Conservation (phyloP, 2,329 filamentous ascomycete genomes). For the Alternaria infectoria region DNA sequence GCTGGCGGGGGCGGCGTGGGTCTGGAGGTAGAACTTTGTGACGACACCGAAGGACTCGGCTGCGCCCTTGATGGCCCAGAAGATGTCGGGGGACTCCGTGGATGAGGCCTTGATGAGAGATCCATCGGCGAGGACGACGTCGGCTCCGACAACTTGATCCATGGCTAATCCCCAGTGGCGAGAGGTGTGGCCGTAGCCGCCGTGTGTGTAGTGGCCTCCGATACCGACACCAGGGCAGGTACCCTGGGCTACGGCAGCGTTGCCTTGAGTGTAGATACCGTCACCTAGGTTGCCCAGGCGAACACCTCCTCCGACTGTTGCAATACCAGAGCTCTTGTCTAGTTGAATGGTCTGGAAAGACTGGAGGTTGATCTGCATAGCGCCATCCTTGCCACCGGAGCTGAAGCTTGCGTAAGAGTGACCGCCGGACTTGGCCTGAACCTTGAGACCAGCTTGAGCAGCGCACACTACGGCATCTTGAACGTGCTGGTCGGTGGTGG, state of each 20-base stretch:
- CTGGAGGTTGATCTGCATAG: conserved; percentile 57
- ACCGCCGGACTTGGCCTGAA: conserved; percentile 68
- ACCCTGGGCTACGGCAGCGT: conserved; percentile 57
- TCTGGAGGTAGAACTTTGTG: conserved; percentile 47
- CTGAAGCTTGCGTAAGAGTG: conserved; percentile 66
- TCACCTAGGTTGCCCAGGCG: conserved; percentile 52
- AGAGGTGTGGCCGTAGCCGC: conserved; percentile 45
- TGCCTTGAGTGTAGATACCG: conserved; percentile 42
- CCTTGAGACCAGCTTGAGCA: conserved; percentile 55
- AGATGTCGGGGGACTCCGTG: conserved; percentile 48
- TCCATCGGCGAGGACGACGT: conserved; percentile 51
- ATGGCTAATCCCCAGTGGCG: conserved; percentile 46
- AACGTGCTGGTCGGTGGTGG: conserved; percentile 61
- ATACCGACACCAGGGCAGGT: conserved; percentile 58
- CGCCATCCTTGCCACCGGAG: conserved; percentile 57
- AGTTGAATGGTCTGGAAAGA: conserved; percentile 54
- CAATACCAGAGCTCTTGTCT: conserved; percentile 50
- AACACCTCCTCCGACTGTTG: conserved; percentile 57
- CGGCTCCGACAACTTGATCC: conserved; percentile 43
- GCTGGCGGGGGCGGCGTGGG: conserved; percentile 32
- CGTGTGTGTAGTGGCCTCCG: conserved; percentile 46
- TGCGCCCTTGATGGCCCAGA: conserved; percentile 52
- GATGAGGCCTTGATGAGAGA: conserved; percentile 44
- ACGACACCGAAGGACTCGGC: conserved; percentile 52
- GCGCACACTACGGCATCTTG: conserved; percentile 66